A percentile compares a stretch with the other conserved stretches of the same genome.
These are phyloP conservation scores for Debaryomyces hansenii DNA, from an alignment of 805 yeast species.

Conservation along the genomic window DNA sequence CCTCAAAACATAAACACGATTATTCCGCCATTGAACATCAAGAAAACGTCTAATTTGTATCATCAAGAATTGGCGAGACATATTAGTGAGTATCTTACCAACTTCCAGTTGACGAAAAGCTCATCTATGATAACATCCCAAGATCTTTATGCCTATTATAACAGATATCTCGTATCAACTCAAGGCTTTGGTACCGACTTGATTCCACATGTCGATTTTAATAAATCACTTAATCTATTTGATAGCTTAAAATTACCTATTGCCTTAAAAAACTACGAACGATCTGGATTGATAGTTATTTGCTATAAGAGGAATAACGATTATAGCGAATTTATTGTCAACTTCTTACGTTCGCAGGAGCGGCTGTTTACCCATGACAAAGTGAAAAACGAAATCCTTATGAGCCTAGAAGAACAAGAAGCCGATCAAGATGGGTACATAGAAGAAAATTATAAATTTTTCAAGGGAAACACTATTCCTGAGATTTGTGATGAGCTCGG, in stretches of 20 bases:
- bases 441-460: conserved; percentile 18
- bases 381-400: conserved; percentile 20
- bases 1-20: conserved; percentile 4
- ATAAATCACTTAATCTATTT: conserved; percentile 58
- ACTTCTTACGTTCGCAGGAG: conserved; percentile 23
- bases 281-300: conserved; percentile 35
- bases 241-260: conserved; percentile 60
- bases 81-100: conserved; percentile 65
- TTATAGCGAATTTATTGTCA: conserved; percentile 28
- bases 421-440: conserved; percentile 15
- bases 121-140: conserved; percentile 42
- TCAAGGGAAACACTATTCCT: conserved; percentile 35
- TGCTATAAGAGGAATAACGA: conserved; percentile 23
- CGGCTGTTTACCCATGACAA: conserved; percentile 22
- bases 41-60: conserved; percentile 37
- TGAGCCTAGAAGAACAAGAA: conserved; percentile 4
- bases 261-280: conserved; percentile 30
- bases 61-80: conserved; percentile 75
- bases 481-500: conserved; percentile 51
- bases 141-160: conserved; percentile 43
- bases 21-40: conserved; percentile 36
- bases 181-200: conserved; percentile 59
- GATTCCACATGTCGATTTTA: conserved; percentile 68
- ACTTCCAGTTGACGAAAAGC: conserved; percentile 24
- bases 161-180: conserved; percentile 31